A percentile compares a stretch with the other conserved stretches of the same genome.
Conservation (phyloP, 768 basidiomycete species). For the Mycena vulgaris region DNA sequence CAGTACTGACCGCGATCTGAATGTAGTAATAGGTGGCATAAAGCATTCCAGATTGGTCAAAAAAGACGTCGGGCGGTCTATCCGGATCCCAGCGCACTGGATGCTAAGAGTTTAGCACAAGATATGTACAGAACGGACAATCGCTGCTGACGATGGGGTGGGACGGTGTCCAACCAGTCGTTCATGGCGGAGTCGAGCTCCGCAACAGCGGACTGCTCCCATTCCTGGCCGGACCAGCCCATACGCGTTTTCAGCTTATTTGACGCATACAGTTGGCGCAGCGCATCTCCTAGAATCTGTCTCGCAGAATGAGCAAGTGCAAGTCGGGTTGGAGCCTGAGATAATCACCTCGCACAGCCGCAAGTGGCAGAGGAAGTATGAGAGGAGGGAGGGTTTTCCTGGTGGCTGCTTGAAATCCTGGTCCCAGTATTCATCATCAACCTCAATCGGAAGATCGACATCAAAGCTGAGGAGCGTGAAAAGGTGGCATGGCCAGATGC, state of each 20-base stretch:
- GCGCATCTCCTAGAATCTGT: conserved; percentile 31
- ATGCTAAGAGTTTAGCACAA: background rate
- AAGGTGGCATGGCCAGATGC: background rate
- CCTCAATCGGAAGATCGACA: conserved; percentile 66
- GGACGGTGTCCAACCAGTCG: conserved; percentile 66
- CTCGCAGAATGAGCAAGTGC: background rate
- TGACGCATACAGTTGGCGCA: conserved; percentile 35
- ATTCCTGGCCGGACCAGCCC: conserved; percentile 53
- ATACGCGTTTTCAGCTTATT: conserved; percentile 56
- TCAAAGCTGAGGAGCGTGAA: conserved; percentile 58
- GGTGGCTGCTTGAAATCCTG: conserved; percentile 64
- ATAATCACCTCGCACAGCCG: conserved; percentile 58
- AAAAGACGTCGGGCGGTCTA: conserved; percentile 42
- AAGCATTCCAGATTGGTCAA: conserved; percentile 60
- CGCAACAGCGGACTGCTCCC: conserved; percentile 61
- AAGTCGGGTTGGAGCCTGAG: background rate
- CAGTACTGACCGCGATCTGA: conserved; percentile 54
- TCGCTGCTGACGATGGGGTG: conserved; percentile 54
- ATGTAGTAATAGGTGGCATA: conserved; percentile 57
- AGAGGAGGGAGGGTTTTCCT: conserved; percentile 52
- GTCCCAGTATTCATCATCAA: conserved; percentile 71
- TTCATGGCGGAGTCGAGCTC: conserved; percentile 68
- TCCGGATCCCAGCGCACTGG: conserved; percentile 56
- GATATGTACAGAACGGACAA: background rate
- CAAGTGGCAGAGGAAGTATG: conserved; percentile 56